Base-by-base conservation (phyloP, 2,329 filamentous ascomycete genomes). In the Aspergillus brasiliensis region DNA sequence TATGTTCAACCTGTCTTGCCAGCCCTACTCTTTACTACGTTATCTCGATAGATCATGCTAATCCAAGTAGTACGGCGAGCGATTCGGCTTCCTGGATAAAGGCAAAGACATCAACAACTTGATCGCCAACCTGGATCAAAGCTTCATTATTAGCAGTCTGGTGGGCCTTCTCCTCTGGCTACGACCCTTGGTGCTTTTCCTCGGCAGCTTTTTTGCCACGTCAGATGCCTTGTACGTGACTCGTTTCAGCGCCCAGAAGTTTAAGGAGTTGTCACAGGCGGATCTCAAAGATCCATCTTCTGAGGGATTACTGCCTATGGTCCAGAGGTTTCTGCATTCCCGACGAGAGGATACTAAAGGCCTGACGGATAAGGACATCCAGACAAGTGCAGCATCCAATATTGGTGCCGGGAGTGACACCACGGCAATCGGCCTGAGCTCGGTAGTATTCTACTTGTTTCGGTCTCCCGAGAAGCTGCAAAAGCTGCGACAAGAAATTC, bases 141-240 rank as follows among this genome's bases (percentile, higher is more conserved):
- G 57, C 51, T 63, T 65, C 34, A 55, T 58, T 38, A 57, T 60
- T 38, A 40, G 61, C 23, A 59, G 56, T 6, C 46, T 47, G 1
- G 80, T 92, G 27, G 90, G 90, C 5, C 90, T 93, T 78, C 89
- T 92, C 51, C 90, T 88, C 2, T 81, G 87, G 62, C 80, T 93
- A 1, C 90, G 93, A 69, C 80, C 83, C 0, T 58, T 92, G 25
- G 82, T 91, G 60, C 83, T 87, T 64, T 93, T 93, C 78, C 94
- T 93, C 68, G 90, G 90, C 0, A 75, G 93, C 64, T 67, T 69
- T 28, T 62, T 68, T 15, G 51, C 62, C 1, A 37, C 67, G 21
- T 54, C 60, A 8, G 66, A 69, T 48, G 65, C 66, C 38, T 63
- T 67, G 34, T 65, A 67, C 2, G 65, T 70, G 1, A 62, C 67